These are phyloP conservation scores for Neofusicoccum ribis DNA, from an alignment of 2,329 filamentous ascomycete species.

Conservation along the genomic window DNA sequence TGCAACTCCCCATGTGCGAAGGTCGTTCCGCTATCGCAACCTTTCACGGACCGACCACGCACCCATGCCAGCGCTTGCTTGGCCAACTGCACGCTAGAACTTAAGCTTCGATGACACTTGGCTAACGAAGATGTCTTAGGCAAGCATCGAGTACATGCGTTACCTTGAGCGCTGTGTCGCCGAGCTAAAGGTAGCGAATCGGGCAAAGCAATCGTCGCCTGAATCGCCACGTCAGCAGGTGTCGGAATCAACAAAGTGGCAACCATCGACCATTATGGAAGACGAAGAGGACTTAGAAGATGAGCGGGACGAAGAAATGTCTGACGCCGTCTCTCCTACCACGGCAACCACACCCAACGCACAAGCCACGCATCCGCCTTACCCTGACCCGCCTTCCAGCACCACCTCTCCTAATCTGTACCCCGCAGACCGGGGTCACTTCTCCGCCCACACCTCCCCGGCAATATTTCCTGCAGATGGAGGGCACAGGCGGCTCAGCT, in stretches of 20 bases:
- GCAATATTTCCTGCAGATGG: slow-evolving; percentile 43
- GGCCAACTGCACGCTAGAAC: background rate
- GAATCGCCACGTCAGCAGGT: slow-evolving; percentile 19
- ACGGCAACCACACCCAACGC: slow-evolving; percentile 5
- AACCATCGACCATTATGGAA: slow-evolving; percentile 29
- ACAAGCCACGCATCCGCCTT: background rate
- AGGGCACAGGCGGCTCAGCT: slow-evolving; percentile 31
- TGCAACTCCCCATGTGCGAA: no score
- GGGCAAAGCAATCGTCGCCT: background rate
- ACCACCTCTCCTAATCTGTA: slow-evolving; percentile 36
- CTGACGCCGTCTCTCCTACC: slow-evolving; percentile 35
- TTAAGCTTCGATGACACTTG: background rate
- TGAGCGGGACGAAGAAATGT: slow-evolving; percentile 50
- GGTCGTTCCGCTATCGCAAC: no score
- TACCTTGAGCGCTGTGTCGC: slow-evolving; percentile 88
- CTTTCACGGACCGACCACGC: no score
- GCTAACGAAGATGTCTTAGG: slow-evolving; percentile 52
- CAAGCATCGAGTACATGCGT: slow-evolving; percentile 92
- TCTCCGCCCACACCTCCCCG: slow-evolving; percentile 38
- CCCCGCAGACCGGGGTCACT: slow-evolving; percentile 41
- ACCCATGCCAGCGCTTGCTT: background rate
- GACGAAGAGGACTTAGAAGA: slow-evolving; percentile 36
- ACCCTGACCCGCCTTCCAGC: slow-evolving; percentile 24
- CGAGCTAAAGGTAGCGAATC: slow-evolving; percentile 62
- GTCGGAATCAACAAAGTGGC: slow-evolving; percentile 17